Evolutionary conservation across 768 basidiomycete genomes (phyloP), one percentile per base, ranked within the genome.

Genomic region (Tricholoma flavovirens): DNA sequence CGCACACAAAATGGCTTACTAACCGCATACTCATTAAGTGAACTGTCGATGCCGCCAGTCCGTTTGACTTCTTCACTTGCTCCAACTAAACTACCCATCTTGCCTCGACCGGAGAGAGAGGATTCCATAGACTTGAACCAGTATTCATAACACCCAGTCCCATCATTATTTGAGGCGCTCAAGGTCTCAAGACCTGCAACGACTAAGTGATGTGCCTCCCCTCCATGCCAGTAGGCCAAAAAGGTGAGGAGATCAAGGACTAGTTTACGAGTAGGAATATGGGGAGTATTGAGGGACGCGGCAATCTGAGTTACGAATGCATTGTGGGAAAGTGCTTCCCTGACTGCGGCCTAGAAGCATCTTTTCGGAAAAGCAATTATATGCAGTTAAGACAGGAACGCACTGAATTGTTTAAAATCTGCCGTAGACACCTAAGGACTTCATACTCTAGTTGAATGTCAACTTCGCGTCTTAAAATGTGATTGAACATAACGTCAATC

Each of bases 81-180:
- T 0, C 97, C 97, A 7, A 99, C 96, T 38, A 90, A 70, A 67
- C 90, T 97, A 1, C 96, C 96, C 92, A 98, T 94, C 68, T 86
- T 88, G 1, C 96, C 96, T 55, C 93, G 76, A 2, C 94, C 95
- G 48, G 84, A 80, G 15, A 98, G 77, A 2, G 83, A 83, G 24
- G 73, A 72, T 61, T 93, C 88, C 60, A 96, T 74, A 0, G 86
- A 87, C 62, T 84, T 87, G 66, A 98, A 90, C 95, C 93, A 98
- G 63, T 83, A 93, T 59, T 85, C 86, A 67, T 92, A 98, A 53
- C 76, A 81, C 30, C 82, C 81, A 19, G 76, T 75, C 12, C 76
- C 72, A 50, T 81, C 81, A 48, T 81, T 81, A 60, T 91, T 90
- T 4, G 82, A 72, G 22, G 77, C 67, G 67, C 90, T 93, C 35